phyloP scores from a whole-genome alignment of 163 green algal genomes.

The Chlorella variabilis region DNA sequence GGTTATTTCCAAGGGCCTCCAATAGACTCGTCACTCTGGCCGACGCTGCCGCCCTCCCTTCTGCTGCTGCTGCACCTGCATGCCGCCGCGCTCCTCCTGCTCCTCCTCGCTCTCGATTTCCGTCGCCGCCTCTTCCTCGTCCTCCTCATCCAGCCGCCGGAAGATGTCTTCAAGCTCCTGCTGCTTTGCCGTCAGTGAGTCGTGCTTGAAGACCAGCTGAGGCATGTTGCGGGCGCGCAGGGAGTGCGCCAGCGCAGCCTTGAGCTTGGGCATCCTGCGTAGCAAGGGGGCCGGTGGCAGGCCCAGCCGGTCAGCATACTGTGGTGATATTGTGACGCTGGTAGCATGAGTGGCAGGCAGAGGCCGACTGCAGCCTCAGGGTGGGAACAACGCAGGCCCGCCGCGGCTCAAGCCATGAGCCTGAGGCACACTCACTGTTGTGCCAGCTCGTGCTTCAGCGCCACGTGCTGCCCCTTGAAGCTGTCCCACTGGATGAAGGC shows the following conservation, averaged over 20 bases:
- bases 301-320: no score
- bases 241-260: not conserved
- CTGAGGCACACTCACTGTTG: not conserved
- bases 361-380: no score
- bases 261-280: slow-evolving; percentile 32
- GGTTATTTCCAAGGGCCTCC: no score
- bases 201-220: slow-evolving; percentile 45
- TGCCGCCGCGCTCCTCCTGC: not conserved
- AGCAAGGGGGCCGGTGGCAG: no score
- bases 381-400: no score
- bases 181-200: slow-evolving; percentile 31
- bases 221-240: slow-evolving; percentile 40
- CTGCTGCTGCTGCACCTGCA: not conserved
- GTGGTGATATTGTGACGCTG: no score
- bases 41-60: not conserved
- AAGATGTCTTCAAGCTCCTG: slow-evolving; percentile 39
- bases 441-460: not conserved
- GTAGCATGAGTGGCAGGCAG: no score
- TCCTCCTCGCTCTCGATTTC: not conserved
- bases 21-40: no score
- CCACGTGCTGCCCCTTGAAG: slow-evolving; percentile 1
- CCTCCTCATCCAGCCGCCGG: slow-evolving; percentile 26
- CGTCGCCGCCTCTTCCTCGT: not conserved
- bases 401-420: no score
- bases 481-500: slow-evolving; percentile 61